phyloP scores from a whole-genome alignment of 371 early-diverging fungal species.

The Entomophthora muscae region DNA sequence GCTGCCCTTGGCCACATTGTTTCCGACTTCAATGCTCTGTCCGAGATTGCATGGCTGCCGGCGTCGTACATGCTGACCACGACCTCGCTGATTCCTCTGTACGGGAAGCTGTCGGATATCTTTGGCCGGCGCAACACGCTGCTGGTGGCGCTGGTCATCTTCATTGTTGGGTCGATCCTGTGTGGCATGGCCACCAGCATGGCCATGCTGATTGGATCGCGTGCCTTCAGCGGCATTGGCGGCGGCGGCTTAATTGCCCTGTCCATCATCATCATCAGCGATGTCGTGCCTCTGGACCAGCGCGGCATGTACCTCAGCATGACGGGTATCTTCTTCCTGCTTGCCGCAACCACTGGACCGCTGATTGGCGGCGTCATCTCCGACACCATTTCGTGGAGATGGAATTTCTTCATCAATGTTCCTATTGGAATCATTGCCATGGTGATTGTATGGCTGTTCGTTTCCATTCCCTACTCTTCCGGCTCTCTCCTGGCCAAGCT shows the following conservation, averaged over 20 bases:
- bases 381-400: conserved; percentile 23
- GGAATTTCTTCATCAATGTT: conserved; percentile 29
- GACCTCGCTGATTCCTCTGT: conserved; percentile 57
- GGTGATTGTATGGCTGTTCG: conserved; percentile 13
- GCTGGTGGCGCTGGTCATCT: conserved; percentile 30
- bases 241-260: conserved; percentile 32
- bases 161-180: conserved; percentile 31
- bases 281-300: not conserved
- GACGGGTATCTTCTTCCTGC: conserved; percentile 16
- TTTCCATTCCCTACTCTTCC: conserved; percentile 14
- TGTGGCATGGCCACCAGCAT: conserved; percentile 34
- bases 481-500: conserved; percentile 17
- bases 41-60: conserved; percentile 47
- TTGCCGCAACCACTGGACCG: conserved; percentile 23
- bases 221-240: conserved; percentile 47
- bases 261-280: conserved; percentile 27
- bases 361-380: conserved; percentile 26
- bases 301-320: not conserved
- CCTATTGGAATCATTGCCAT: conserved; percentile 15
- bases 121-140: conserved; percentile 44
- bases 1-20: conserved; percentile 61
- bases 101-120: conserved; percentile 30
- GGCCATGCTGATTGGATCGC: conserved; percentile 39
- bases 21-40: conserved; percentile 44
- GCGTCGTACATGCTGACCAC: conserved; percentile 54